A percentile compares a stretch with the other conserved stretches of the same genome.
Evolutionary conservation across 2,329 filamentous ascomycete genomes (phyloP).

Genomic region (Dothideomycetes sp.): DNA sequence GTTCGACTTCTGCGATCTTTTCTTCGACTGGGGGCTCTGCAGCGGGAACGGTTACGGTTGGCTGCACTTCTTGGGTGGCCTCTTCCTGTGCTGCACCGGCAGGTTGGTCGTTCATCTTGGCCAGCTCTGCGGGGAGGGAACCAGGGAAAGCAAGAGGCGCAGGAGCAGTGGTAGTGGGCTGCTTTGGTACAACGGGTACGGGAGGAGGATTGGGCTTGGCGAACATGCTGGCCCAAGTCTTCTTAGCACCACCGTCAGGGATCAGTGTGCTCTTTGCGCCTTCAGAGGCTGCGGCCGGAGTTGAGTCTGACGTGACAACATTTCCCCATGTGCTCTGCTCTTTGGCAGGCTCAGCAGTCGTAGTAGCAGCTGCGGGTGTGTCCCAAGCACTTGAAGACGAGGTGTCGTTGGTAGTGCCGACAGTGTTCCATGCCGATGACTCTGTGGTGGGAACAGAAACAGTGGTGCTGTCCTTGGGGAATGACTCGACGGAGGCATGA

Average conservation of each 20-base stretch:
- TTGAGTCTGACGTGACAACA: slow-evolving; percentile 17
- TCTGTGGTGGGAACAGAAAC: slow-evolving; percentile 58
- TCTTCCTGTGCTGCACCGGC: slow-evolving; percentile 21
- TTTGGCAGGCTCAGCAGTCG: slow-evolving; percentile 19
- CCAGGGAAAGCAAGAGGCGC: neutral
- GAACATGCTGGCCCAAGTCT: slow-evolving; percentile 48
- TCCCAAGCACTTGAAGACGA: slow-evolving; percentile 21
- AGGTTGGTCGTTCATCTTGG: slow-evolving; percentile 23
- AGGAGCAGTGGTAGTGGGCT: slow-evolving; percentile 22
- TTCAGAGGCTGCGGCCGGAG: slow-evolving; percentile 25
- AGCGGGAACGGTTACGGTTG: slow-evolving; percentile 16
- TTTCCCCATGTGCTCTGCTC: slow-evolving; percentile 37
- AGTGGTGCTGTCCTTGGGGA: slow-evolving; percentile 46
- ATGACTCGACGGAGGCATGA: slow-evolving; percentile 50
- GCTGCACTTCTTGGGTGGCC: slow-evolving; percentile 14
- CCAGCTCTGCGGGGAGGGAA: slow-evolving; percentile 23
- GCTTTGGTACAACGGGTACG: slow-evolving; percentile 31
- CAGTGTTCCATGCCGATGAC: slow-evolving; percentile 52
- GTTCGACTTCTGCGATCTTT: slow-evolving; percentile 11
- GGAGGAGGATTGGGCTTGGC: slow-evolving; percentile 40
- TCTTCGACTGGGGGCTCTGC: slow-evolving; percentile 22
- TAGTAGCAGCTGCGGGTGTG: slow-evolving; percentile 17
- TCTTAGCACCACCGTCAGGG: slow-evolving; percentile 34
- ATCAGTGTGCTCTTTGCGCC: slow-evolving; percentile 26
- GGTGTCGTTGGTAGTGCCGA: slow-evolving; percentile 27